Evolutionary conservation across 768 basidiomycete species (phyloP), one percentile per base, ranked within the genome.

Genomic region (Psilocybe subaeruginosa): DNA sequence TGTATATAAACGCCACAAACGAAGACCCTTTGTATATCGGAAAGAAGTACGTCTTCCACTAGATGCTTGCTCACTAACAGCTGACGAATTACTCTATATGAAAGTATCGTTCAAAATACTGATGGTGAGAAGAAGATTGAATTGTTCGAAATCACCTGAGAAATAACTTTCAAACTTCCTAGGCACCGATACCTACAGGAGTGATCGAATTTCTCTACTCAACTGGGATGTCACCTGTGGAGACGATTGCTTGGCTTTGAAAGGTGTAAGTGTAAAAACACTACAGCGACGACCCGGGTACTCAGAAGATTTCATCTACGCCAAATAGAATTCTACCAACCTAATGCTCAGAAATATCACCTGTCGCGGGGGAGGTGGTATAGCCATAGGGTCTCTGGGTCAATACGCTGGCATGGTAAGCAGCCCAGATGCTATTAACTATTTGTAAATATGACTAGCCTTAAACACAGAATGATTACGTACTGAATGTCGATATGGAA

Each of bases 151-250:
- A 23, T 23, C 23, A 23, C 23, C 23, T 1, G 23, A 23, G 23
- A 23, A 23, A 23, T 23, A 2, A 23, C 23, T 23, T 7, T 29
- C 37, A 31, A 4, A 8, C 47, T n/a, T 45, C 12, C 35, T 29
- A 84, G 83, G 84, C 1, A 84, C 85, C 55, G 76, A 85, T 68
- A 86, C 83, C 0, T 87, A 81, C 63, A 76, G 84, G 31, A 83
- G 82, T 59, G 77, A 83, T 61, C 67, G 73, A 4, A 69, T 87
- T 35, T 70, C 78, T 2, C 65, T 88, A 59, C 62, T 80, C 39
- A 84, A 87, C 66, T 87, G 81, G 81, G 85, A 87, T 70, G 76
- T 87, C 16, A 86, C 85, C n/a, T 83, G 80, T 56, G 85, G 85
- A 16, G 86, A 87, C 66, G 85, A 87, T 64, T 87, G 85, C 59